A percentile compares a stretch with the other conserved stretches of the same genome.
phyloP scores from a whole-genome alignment of 495 filamentous ascomycete genomes.

The Penicillium samsonianum region DNA sequence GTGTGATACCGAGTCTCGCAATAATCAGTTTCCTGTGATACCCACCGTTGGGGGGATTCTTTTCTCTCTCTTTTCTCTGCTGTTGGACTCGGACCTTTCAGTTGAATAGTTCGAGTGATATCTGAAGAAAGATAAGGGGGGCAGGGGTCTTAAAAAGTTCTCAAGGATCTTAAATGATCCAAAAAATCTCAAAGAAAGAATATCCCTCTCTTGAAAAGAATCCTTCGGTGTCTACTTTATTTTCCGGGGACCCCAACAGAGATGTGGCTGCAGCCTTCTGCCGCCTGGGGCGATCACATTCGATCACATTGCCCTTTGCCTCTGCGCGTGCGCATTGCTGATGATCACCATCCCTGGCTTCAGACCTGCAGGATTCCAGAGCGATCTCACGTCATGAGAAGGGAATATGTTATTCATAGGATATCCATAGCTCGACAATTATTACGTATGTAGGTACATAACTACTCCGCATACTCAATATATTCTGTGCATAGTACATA shows the following conservation, averaged over 20 bases:
- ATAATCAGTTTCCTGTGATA: neutral
- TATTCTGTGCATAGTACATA: neutral
- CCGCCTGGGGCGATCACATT: conserved; percentile 17
- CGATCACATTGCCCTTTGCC: conserved; percentile 16
- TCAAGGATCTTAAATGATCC: neutral
- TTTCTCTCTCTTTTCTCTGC: neutral
- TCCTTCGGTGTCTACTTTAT: conserved; percentile 19
- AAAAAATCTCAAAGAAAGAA: neutral
- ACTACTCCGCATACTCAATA: no score
- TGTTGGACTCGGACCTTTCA: neutral
- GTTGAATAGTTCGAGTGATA: neutral
- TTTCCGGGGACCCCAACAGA: conserved; percentile 26
- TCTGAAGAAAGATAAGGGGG: neutral
- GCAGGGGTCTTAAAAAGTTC: neutral
- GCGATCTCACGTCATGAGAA: conserved; percentile 18
- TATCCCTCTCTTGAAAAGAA: conserved; percentile 13
- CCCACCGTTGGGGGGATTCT: neutral
- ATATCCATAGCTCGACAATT: no score
- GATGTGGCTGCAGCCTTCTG: conserved; percentile 39
- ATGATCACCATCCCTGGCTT: conserved; percentile 29
- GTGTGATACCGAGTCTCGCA: conserved; percentile 8
- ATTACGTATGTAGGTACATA: no score
- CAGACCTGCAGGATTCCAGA: conserved; percentile 23
- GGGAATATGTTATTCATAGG: neutral
- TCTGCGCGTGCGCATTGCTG: conserved; percentile 25